Base-by-base conservation (phyloP, 345 rosid genomes). In the Lumnitzera littorea region DNA sequence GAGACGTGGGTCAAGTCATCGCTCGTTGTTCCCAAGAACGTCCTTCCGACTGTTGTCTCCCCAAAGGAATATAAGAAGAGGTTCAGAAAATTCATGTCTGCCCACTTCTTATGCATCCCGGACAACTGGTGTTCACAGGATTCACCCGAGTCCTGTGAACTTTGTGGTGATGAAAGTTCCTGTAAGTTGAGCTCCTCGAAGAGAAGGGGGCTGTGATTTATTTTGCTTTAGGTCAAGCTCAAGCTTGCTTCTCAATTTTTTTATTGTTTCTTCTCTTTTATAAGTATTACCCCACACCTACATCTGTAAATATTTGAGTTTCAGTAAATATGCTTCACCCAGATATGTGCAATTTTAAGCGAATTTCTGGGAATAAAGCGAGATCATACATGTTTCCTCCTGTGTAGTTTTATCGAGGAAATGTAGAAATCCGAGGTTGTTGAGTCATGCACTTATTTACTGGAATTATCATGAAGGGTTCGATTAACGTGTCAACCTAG, bases 1-100 rank as follows among this genome's bases (percentile, higher is more conserved):
- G 99, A 94, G 78, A 91, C 99, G 15, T 94, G 96, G 99, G 99
- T 86, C 43, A 94, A 94, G 77, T 78, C 95, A 53, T 91, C 99
- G 5, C 77, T 94, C 25, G 91, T 84, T 53, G 89, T 86, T 24
- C 95, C 99, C 2, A 86, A 69, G 82, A 94, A 94, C 60, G 68
- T 82, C 16, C 70, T 70, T 67, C 99, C 99, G 0, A 94, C 99
- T 15, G 87, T 94, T 14, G 88, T 94, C 47, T 90, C 96, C 62
- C 97, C 99, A 0, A 83, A 53, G 50, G 99, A 94, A 64, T 94
- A 94, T 74, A 94, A 94, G 81, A 86, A 83, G 48, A 78, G 97
- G 74, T 91, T 94, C 82, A 85, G 96, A 61, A 94, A 88, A 68
- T 94, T 91, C 73, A 88, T 94, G 88, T 76, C 89, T n/a, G 79